Evolutionary conservation across 495 filamentous ascomycete species (phyloP).

Genomic region (Lasiosphaeriaceae sp.): DNA sequence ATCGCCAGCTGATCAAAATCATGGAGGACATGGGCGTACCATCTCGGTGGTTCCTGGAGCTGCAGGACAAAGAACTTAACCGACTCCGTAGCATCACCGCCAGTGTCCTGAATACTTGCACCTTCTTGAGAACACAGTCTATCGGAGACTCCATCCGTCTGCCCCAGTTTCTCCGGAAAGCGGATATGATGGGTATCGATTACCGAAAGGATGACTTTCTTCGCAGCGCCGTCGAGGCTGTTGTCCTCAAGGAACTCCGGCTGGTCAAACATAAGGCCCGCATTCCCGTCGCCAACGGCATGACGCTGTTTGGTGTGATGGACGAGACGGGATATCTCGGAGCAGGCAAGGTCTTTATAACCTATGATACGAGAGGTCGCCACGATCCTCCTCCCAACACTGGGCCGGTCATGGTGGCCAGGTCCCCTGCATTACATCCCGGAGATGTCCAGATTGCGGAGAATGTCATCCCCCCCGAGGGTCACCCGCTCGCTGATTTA

Average conservation of each 20-base stretch:
- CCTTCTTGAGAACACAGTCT: slow-evolving; percentile 55
- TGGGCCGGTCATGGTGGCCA: slow-evolving; percentile 52
- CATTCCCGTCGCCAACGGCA: slow-evolving; percentile 64
- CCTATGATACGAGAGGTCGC: slow-evolving; percentile 33
- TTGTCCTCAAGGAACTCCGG: slow-evolving; percentile 60
- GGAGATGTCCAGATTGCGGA: slow-evolving; percentile 70
- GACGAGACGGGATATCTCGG: slow-evolving; percentile 70
- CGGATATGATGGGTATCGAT: slow-evolving; percentile 50
- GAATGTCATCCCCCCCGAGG: slow-evolving; percentile 45
- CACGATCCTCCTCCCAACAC: slow-evolving; percentile 17
- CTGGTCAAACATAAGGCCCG: slow-evolving; percentile 71
- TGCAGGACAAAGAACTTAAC: slow-evolving; percentile 56
- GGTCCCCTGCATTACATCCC: slow-evolving; percentile 72
- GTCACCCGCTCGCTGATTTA: slow-evolving; percentile 57
- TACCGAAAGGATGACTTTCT: slow-evolving; percentile 66
- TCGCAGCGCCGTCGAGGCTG: slow-evolving; percentile 57
- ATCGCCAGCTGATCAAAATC: slow-evolving; percentile 77
- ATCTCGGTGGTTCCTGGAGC: slow-evolving; percentile 51
- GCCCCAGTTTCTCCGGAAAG: slow-evolving; percentile 53
- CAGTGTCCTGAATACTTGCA: slow-evolving; percentile 53
- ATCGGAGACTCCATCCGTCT: slow-evolving; percentile 53
- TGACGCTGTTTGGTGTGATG: slow-evolving; percentile 75
- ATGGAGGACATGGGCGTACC: slow-evolving; percentile 66
- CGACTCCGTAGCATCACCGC: slow-evolving; percentile 53
- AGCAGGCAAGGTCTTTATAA: slow-evolving; percentile 64